Percentiles rank a stretch among this genome's conserved stretches.
Evolutionary conservation across 352 stramenopile genomes (phyloP).

Genomic region (Phytophthora niederhauseri): DNA sequence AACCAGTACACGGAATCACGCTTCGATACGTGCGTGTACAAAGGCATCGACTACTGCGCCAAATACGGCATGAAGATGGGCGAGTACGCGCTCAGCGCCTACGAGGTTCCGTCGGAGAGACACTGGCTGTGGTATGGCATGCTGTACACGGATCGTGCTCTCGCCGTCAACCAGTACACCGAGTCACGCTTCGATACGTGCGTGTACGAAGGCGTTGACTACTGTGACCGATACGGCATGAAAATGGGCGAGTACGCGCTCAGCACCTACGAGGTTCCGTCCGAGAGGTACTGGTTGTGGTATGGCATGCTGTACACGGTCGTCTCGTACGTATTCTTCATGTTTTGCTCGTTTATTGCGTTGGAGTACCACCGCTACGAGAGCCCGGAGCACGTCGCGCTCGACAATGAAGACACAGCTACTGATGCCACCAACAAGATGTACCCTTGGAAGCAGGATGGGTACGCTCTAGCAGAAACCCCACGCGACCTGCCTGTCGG

Average conservation of each 20-base stretch:
- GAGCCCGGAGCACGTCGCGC: slow-evolving; percentile 14
- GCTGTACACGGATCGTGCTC: slow-evolving; percentile 11
- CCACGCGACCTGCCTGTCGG: not conserved
- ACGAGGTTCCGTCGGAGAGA: slow-evolving; percentile 24
- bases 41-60: slow-evolving; percentile 33
- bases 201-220: slow-evolving; percentile 34
- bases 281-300: slow-evolving; percentile 28
- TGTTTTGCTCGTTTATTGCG: slow-evolving; percentile 18
- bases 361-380: slow-evolving; percentile 28
- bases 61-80: slow-evolving; percentile 29
- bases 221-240: slow-evolving; percentile 29
- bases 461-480: slow-evolving; percentile 7
- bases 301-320: slow-evolving; percentile 20
- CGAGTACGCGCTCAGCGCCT: slow-evolving; percentile 23
- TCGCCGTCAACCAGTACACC: slow-evolving; percentile 35
- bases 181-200: slow-evolving; percentile 30
- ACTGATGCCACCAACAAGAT: not conserved
- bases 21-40: slow-evolving; percentile 37
- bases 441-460: not conserved
- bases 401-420: not conserved
- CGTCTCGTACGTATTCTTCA: slow-evolving; percentile 16
- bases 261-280: slow-evolving; percentile 23
- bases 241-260: slow-evolving; percentile 28
- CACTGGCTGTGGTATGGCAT: slow-evolving; percentile 32
- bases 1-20: slow-evolving; percentile 32